These are phyloP conservation scores for Talaromyces islandicus DNA, from an alignment of 2,329 filamentous ascomycete genomes.

Conservation along the genomic window DNA sequence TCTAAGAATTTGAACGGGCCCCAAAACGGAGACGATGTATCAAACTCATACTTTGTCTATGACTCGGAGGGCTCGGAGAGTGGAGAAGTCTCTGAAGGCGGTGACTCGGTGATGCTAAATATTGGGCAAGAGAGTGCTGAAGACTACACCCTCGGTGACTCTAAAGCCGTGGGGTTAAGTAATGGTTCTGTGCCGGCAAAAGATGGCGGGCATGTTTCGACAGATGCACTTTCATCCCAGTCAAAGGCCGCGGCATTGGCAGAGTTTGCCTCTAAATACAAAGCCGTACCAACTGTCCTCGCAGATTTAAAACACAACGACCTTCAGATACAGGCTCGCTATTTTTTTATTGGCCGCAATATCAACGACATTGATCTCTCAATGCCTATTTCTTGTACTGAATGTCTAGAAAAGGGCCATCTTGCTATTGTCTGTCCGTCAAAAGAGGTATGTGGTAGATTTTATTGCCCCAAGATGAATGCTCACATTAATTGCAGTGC, in stretches of 20 bases:
- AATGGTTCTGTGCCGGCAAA: neutral
- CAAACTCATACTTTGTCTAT: constrained; percentile 16
- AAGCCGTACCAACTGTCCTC: constrained; percentile 26
- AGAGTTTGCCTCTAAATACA: constrained; percentile 29
- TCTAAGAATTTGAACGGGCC: neutral
- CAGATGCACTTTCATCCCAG: neutral
- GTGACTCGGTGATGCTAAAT: constrained; percentile 39
- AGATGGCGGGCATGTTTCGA: neutral
- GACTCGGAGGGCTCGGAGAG: constrained; percentile 22
- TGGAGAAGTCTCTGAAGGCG: constrained; percentile 27
- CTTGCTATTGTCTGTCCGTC: constrained; percentile 36
- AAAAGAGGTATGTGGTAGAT: constrained; percentile 29
- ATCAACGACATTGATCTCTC: constrained; percentile 35
- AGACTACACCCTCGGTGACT: neutral
- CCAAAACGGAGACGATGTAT: neutral
- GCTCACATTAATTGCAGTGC: constrained; percentile 23
- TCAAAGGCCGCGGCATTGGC: constrained; percentile 31
- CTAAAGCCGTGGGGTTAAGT: neutral
- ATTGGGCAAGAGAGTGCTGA: constrained; percentile 21
- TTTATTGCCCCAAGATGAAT: neutral
- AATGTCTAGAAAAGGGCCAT: constrained; percentile 39
- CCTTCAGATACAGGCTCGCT: constrained; percentile 34
- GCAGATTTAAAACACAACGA: constrained; percentile 33
- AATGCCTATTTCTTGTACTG: constrained; percentile 36
- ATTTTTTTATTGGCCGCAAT: constrained; percentile 33